These are phyloP conservation scores for Cryphonectria naterciae DNA, from an alignment of 2,329 filamentous ascomycete genomes.

Conservation along the genomic window DNA sequence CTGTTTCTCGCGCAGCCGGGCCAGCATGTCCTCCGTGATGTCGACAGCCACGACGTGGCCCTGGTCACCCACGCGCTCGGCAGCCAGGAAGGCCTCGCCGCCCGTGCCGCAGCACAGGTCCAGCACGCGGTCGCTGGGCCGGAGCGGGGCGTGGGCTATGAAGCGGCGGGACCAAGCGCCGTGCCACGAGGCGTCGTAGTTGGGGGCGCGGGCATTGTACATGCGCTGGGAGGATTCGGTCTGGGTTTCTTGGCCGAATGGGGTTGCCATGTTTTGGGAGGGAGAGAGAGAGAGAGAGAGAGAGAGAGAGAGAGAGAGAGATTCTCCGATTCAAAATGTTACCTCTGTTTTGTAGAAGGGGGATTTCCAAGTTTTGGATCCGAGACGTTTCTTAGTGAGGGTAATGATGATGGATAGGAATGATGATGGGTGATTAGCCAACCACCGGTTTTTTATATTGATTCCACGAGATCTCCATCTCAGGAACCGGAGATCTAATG, in stretches of 20 bases:
- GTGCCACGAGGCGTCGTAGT: conserved; percentile 42
- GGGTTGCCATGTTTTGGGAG: conserved; percentile 6
- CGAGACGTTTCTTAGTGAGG: too few relatives aligned
- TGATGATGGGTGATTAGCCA: neutral
- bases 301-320: too few relatives aligned
- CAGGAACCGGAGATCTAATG: neutral
- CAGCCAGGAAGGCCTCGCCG: conserved; percentile 38
- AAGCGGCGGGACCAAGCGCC: conserved; percentile 39
- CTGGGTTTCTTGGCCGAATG: conserved; percentile 31
- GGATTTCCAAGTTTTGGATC: too few relatives aligned
- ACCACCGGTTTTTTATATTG: neutral
- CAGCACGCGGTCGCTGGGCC: conserved; percentile 37
- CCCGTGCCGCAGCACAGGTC: conserved; percentile 43
- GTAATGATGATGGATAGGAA: too few relatives aligned
- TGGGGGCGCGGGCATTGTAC: conserved; percentile 38
- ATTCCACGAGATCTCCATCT: neutral
- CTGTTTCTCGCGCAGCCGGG: conserved; percentile 34
- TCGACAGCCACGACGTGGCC: conserved; percentile 40
- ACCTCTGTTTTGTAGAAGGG: neutral
- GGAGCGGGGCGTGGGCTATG: conserved; percentile 34
- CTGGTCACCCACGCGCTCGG: conserved; percentile 33
- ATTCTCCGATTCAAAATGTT: neutral
- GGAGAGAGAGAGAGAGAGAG: too few relatives aligned
- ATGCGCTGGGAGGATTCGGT: conserved; percentile 36
- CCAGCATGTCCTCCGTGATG: conserved; percentile 39